These are phyloP conservation scores for Penicillium sp. DNA, from an alignment of 2,329 filamentous ascomycete species.

Conservation along the genomic window DNA sequence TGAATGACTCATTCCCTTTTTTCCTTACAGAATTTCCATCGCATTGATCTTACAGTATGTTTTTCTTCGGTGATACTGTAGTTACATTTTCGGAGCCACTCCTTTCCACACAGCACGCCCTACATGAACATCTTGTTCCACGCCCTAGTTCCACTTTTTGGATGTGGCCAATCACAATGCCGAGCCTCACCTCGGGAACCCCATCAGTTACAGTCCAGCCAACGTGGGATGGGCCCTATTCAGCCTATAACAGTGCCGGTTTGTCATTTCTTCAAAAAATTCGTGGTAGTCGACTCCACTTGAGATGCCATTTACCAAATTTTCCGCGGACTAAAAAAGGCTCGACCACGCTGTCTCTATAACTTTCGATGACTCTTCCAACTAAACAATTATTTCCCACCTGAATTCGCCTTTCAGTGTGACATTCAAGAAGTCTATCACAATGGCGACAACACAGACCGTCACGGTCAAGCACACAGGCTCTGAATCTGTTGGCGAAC, in stretches of 20 bases:
- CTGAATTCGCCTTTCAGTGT: not conserved
- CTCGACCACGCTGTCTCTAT: not conserved
- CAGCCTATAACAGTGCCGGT: not conserved
- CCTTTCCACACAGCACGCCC: constrained; percentile 3
- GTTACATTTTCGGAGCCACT: not conserved
- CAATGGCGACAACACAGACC: constrained; percentile 6
- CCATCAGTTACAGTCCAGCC: constrained; percentile 4
- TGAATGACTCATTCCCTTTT: not conserved
- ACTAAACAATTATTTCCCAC: not conserved
- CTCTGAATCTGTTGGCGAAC: constrained; percentile 5
- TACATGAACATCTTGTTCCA: not conserved
- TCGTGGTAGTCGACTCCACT: constrained; percentile 9
- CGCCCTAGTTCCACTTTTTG: not conserved
- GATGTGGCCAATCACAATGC: constrained; percentile 3
- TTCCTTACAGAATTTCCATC: too few relatives aligned
- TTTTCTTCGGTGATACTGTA: not conserved
- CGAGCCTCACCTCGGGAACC: not conserved
- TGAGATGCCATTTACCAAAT: constrained; percentile 3
- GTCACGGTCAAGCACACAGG: constrained; percentile 12
- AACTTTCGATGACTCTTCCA: not conserved
- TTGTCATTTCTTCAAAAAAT: constrained; percentile 5
- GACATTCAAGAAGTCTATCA: not conserved
- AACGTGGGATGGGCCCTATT: not conserved
- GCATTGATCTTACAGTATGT: not conserved
- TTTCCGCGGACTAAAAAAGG: not conserved